Base-by-base conservation (phyloP, 495 filamentous ascomycete species). In the Aspergillus nanangensis region DNA sequence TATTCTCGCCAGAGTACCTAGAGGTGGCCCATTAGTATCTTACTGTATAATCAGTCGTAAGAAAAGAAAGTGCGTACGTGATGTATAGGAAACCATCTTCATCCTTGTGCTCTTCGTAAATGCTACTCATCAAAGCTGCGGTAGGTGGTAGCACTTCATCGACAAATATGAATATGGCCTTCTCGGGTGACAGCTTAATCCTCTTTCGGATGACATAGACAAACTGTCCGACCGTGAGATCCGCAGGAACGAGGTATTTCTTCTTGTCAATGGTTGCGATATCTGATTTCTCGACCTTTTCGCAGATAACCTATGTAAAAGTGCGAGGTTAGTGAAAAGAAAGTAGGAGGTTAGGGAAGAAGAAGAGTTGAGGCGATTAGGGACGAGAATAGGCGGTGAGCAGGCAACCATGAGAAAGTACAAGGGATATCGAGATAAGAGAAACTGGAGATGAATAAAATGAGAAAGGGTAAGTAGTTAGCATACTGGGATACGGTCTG, bases 221-320 rank as follows among this genome's bases (percentile, higher is more conserved):
- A 67, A 99, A 99, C 84, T 99, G 93, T 56, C 93, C 93, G 32
- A 99, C 93, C 44, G 94, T 99, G 55, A 99, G 83, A 64, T 99
- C 93, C 48, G 93, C 89, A 1, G 93, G 93, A 14, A 99, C 93
- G 7, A 99, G 82, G 62, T 99, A 99, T 76, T 99, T 99, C 83
- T 99, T 99, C 84, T 99, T 99, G 77, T 99, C 93, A 79, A 99
- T 99, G 48, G 94, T 99, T 32, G 93, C 93, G 58, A 99, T 99
- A 65, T 99, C 93, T 35, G 84, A 90, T 71, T 96, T 97, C 74
- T 99, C 93, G 55, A 96, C 93, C 70, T 99, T 99, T 69, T 97
- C 93, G 77, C 93, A 99, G 70, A 99, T 99, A 39, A 96, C 92
- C 91, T 96, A 59, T 58, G 34, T 32, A 47, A 13, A 35, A 46